Evolutionary conservation across 225 moss, liverwort and hornwort genomes (phyloP), one percentile per base, ranked within the genome.

Genomic region (Bryum argenteum): DNA sequence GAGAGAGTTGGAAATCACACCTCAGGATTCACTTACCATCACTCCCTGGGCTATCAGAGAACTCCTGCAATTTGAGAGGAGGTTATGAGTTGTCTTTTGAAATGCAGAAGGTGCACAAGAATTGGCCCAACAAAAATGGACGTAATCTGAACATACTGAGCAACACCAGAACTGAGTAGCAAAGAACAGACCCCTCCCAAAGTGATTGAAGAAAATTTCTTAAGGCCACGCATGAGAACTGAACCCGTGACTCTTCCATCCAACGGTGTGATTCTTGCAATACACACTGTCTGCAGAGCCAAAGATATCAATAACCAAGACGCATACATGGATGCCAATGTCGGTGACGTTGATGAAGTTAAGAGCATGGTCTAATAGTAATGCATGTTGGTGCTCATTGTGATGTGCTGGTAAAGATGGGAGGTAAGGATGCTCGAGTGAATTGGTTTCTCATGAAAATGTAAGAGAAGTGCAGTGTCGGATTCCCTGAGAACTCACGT

Each of bases 241-340:
- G 94, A 98, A 66, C 97, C 94, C 39, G 83, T 88, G 58, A 98
- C 92, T 60, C 68, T 87, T 57, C 97, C 97, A 77, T 89, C 80
- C 52, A 81, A 28, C 14, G 97, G 94, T 67, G 88, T 88, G 47
- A 98, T 92, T 77, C 84, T 86, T 56, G 92, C 97, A 85, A 98
- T 91, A 75, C 97, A 98, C 61, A 87, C 88, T 58, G 85, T 89
- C 97, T 98, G 89, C 24, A 67, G 59, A 63, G 53, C 50, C 58
- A 70, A 60, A 69, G 54, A 66, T 22, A 71, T 62, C 44, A 66
- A 65, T 37, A 71, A 77, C 63, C 56, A 66, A 45, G n/a, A 63
- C 9, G 50, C 41, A 69, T 61, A 33, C 13, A 60, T n/a, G n/a
- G n/a, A n/a, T n/a, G n/a, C n/a, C n/a, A n/a, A n/a, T n/a, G n/a